These are phyloP conservation scores for Dendrocalamus sinicus DNA, from an alignment of 176 grass and related monocot genomes.

Conservation along the genomic window DNA sequence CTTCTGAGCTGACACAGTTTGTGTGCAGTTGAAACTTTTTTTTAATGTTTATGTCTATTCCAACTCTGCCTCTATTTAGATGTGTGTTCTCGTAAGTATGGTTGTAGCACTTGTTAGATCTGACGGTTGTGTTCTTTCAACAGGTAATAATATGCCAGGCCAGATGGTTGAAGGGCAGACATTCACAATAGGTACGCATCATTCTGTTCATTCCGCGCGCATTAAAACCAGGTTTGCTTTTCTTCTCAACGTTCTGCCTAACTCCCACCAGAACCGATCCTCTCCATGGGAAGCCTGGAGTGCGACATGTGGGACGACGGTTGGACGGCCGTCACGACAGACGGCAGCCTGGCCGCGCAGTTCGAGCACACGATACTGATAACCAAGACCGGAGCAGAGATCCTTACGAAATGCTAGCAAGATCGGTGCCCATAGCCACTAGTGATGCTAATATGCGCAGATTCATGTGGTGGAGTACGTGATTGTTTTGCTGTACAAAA, in stretches of 20 bases:
- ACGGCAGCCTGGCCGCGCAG: constrained; percentile 77
- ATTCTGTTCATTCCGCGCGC: neutral
- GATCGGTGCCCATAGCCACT: neutral
- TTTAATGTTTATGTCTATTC: neutral
- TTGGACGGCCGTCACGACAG: constrained; percentile 81
- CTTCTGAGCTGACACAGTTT: neutral
- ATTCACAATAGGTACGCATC: constrained; percentile 79
- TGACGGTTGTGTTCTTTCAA: constrained; percentile 16
- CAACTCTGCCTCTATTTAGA: neutral
- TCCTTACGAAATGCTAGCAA: constrained; percentile 72
- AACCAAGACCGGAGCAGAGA: constrained; percentile 70
- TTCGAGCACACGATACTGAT: constrained; percentile 91
- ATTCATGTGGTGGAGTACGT: neutral
- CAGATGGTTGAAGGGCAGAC: constrained; percentile 90
- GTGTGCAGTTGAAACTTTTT: neutral
- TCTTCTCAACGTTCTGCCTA: neutral
- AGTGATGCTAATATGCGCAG: neutral
- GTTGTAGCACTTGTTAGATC: neutral
- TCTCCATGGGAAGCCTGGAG: constrained; percentile 69
- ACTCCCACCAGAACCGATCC: constrained; percentile 65
- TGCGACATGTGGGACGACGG: constrained; percentile 81
- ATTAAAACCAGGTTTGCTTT: neutral
- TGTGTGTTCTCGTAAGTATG: neutral
- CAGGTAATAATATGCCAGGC: constrained; percentile 78
- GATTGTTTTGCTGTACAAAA: neutral